A percentile compares a stretch with the other conserved stretches of the same genome.
phyloP scores from a whole-genome alignment of 331 rosid genomes.

The Pyrus hybrid region DNA sequence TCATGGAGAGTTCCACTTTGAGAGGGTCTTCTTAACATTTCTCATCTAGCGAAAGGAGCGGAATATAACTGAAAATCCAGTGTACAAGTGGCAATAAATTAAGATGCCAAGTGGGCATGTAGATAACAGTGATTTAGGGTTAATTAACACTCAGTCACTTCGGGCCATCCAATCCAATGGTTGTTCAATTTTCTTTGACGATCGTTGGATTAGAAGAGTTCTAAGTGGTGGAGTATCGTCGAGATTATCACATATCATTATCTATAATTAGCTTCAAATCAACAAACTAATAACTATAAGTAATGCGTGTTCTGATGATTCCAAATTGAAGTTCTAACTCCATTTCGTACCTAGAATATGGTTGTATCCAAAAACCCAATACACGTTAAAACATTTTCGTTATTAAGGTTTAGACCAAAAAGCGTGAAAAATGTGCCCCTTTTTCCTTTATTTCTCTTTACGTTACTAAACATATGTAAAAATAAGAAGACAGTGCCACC shows the following conservation, averaged over 20 bases:
- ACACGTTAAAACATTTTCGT: neutral
- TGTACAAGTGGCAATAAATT: neutral
- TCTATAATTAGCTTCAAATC: neutral
- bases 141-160: neutral
- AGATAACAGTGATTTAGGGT: neutral
- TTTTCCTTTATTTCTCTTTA: neutral
- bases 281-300: neutral
- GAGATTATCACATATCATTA: neutral
- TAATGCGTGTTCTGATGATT: neutral
- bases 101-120: neutral
- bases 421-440: fast-evolving
- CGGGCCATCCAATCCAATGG: too few relatives aligned
- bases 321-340: neutral
- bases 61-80: neutral
- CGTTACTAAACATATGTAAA: too few relatives aligned
- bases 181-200: too few relatives aligned
- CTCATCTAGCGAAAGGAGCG: too few relatives aligned
- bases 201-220: too few relatives aligned
- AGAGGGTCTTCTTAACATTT: too few relatives aligned
- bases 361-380: neutral
- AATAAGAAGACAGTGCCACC: too few relatives aligned
- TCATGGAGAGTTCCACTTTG: fast-evolving
- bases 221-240: too few relatives aligned
- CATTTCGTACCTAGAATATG: neutral
- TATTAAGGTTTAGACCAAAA: neutral